phyloP scores from a whole-genome alignment of 495 filamentous ascomycete genomes.

The Aspergillus homomorphus region DNA sequence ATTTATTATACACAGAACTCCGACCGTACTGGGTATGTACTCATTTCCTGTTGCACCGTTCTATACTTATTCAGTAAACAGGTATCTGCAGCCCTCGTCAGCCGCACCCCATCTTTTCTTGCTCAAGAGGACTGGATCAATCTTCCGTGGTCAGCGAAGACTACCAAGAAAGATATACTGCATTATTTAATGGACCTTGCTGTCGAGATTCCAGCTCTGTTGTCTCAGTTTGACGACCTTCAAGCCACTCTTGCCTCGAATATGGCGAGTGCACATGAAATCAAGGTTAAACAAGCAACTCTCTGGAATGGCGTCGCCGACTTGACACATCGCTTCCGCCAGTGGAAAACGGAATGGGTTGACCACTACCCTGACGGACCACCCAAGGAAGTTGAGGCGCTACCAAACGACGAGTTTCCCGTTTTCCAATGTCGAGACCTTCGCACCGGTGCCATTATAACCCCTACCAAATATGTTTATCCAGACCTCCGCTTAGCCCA shows the following conservation, averaged over 20 bases:
- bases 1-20: constrained; percentile 42
- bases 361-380: constrained; percentile 36
- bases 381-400: constrained; percentile 28
- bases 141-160: constrained; percentile 41
- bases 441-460: constrained; percentile 36
- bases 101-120: constrained; percentile 36
- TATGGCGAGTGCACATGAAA: constrained; percentile 33
- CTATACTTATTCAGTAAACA: constrained; percentile 14
- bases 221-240: constrained; percentile 35
- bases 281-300: constrained; percentile 34
- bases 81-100: constrained; percentile 36
- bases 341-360: constrained; percentile 38
- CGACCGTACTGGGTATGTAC: constrained; percentile 44
- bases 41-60: background rate
- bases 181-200: constrained; percentile 43
- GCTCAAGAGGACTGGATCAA: constrained; percentile 43
- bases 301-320: constrained; percentile 40
- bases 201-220: constrained; percentile 34
- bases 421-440: constrained; percentile 39
- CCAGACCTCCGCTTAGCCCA: constrained; percentile 43
- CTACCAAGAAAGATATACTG: constrained; percentile 41
- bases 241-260: constrained; percentile 19
- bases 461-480: constrained; percentile 36
- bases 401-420: constrained; percentile 31
- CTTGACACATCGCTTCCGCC: constrained; percentile 30